phyloP scores from a whole-genome alignment of 352 stramenopile species.

The Phytophthora chlamydospora region DNA sequence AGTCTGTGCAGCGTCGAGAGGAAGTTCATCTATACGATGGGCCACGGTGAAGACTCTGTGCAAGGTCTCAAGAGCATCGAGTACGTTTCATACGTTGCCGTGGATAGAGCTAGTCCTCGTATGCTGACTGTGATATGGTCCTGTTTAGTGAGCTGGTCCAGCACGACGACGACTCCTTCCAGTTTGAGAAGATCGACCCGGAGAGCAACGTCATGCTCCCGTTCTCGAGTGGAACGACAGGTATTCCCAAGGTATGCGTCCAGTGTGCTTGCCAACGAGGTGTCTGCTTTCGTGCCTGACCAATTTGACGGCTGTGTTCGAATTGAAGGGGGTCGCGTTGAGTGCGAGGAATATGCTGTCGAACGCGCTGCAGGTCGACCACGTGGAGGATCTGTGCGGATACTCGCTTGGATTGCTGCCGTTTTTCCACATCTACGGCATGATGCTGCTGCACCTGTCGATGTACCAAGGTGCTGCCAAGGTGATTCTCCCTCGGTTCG shows the following conservation, averaged over 20 bases:
- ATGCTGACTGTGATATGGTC: conserved; percentile 38
- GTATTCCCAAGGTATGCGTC: conserved; percentile 73
- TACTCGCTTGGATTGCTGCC: conserved; percentile 80
- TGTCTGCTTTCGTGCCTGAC: background rate
- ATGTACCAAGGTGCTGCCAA: conserved; percentile 81
- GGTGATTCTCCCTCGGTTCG: conserved; percentile 91
- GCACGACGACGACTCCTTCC: conserved; percentile 42
- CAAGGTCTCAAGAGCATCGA: conserved; percentile 53
- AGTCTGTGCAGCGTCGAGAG: conserved; percentile 34
- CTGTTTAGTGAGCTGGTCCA: conserved; percentile 47
- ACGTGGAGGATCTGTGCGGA: conserved; percentile 66
- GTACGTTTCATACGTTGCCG: conserved; percentile 32
- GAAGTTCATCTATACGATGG: conserved; percentile 59
- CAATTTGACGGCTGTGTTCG: background rate
- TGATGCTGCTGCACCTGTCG: conserved; percentile 82
- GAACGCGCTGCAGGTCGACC: conserved; percentile 87
- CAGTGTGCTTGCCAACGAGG: background rate
- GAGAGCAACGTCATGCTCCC: conserved; percentile 68
- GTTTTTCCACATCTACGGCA: conserved; percentile 97
- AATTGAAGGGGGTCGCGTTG: conserved; percentile 53
- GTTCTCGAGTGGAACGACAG: conserved; percentile 95
- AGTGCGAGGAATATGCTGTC: conserved; percentile 89
- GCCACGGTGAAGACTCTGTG: conserved; percentile 20
- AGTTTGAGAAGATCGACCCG: conserved; percentile 63
- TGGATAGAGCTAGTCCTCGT: background rate